Evolutionary conservation across 805 yeast genomes (phyloP), one percentile per base, ranked within the genome.

Genomic region (Phaffomyces antillensis): DNA sequence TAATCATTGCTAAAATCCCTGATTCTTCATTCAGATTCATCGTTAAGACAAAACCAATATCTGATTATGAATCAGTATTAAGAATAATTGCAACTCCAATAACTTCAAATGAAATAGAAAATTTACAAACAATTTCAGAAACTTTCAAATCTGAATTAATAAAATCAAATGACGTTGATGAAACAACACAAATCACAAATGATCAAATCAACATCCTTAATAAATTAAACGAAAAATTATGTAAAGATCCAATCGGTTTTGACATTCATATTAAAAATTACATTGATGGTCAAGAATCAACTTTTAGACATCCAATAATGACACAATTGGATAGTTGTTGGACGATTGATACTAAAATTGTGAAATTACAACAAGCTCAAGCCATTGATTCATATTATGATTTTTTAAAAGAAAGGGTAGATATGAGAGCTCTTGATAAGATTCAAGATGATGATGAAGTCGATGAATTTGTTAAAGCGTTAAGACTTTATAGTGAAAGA

Each of bases 21-120:
- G 57, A 63, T 10, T 50, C 56, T 31, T 64, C 75, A 2, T 68
- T 67, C 45, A 62, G 77, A 42, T 44, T 73, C 43, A 55, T 64
- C 11, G 40, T 63, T 1, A 53, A 49, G 36, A 53, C 62, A 0
- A 49, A 46, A 2, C 36, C 44, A 1, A 39, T 48, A 8, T 44
- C 43, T 18, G 44, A 46, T 3, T 52, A 50, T 36, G 58, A 49
- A 23, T 60, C 72, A 0, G 56, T 56, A 6, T 39, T 70, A n/a
- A 54, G 56, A 37, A 60, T 66, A 3, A 46, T 70, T 31, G 68
- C 60, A 7, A 51, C 63, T 7, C 67, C 65, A n/a, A 45, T 71
- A 8, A 53, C 56, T 5, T 47, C 51, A 1, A 54, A 55, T 8
- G 63, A 63, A 42, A 56, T 58, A 9, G 57, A 59, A 12, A 31